These are phyloP conservation scores for Trametes cingulata DNA, from an alignment of 768 basidiomycete species.

Conservation along the genomic window DNA sequence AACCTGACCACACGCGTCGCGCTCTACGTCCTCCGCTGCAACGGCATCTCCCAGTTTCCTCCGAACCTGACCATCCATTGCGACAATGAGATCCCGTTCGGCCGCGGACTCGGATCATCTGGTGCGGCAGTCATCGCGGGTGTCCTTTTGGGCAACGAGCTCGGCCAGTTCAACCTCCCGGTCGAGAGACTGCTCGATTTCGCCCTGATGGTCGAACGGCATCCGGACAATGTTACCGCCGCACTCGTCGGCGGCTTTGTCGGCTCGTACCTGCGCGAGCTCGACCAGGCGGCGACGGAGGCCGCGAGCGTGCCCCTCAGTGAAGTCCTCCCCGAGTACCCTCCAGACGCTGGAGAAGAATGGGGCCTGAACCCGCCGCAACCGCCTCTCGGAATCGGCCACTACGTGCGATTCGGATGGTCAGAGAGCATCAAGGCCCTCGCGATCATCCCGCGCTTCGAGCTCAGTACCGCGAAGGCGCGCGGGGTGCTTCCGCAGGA, in stretches of 20 bases:
- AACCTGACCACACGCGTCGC: slow-evolving; percentile 97
- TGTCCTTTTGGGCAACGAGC: slow-evolving; percentile 83
- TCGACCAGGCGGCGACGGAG: slow-evolving; percentile 76
- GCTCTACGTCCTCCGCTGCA: slow-evolving; percentile 95
- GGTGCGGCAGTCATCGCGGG: slow-evolving; percentile 99
- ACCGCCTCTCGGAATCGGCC: slow-evolving; percentile 90
- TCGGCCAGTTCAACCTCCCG: slow-evolving; percentile 73
- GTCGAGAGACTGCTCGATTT: slow-evolving; percentile 84
- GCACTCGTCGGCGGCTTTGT: slow-evolving; percentile 97
- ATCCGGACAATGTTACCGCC: slow-evolving; percentile 98
- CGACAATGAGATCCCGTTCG: slow-evolving; percentile 95
- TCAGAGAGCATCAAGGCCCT: slow-evolving; percentile 82
- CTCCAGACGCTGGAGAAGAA: slow-evolving; percentile 84
- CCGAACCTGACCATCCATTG: slow-evolving; percentile 72
- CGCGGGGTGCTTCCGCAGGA: slow-evolving; percentile 80
- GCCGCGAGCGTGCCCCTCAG: slow-evolving; percentile 91
- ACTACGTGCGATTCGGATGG: slow-evolving; percentile 91
- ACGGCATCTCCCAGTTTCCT: slow-evolving; percentile 74
- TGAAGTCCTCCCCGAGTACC: slow-evolving; percentile 96
- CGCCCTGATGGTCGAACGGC: slow-evolving; percentile 98
- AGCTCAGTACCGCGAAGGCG: slow-evolving; percentile 94
- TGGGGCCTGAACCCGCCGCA: slow-evolving; percentile 90
- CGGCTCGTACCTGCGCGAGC: slow-evolving; percentile 90
- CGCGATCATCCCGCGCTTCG: slow-evolving; percentile 93
- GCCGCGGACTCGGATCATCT: slow-evolving; percentile 95